Conservation (phyloP, 2,329 filamentous ascomycete genomes). For the Xylaria sp. region DNA sequence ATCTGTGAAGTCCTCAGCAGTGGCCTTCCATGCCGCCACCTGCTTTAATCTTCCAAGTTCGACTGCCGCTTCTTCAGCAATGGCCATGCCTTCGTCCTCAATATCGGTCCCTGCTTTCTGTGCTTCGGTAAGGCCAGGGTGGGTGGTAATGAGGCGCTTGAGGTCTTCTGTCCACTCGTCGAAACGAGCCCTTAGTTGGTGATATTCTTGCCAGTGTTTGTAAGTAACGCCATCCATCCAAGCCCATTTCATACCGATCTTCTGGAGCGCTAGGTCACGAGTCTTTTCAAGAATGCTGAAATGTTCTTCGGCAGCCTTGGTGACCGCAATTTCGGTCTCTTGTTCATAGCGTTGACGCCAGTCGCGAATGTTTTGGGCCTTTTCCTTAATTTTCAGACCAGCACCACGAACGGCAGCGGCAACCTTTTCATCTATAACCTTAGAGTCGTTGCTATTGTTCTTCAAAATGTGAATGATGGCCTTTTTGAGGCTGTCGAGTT, state of each 20-base stretch:
- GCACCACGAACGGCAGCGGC: slow-evolving; percentile 68
- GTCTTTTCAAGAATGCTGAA: slow-evolving; percentile 85
- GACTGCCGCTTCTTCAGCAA: slow-evolving; percentile 81
- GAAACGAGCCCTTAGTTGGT: slow-evolving; percentile 84
- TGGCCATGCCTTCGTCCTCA: slow-evolving; percentile 81
- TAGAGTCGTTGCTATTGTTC: slow-evolving; percentile 60
- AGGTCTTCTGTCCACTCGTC: slow-evolving; percentile 87
- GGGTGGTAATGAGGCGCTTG: slow-evolving; percentile 77
- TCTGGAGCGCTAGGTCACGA: slow-evolving; percentile 84
- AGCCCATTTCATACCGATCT: slow-evolving; percentile 94
- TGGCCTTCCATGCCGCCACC: slow-evolving; percentile 85
- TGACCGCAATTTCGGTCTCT: slow-evolving; percentile 75
- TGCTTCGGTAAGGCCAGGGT: slow-evolving; percentile 76
- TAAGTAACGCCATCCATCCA: slow-evolving; percentile 97
- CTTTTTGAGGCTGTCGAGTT: slow-evolving; percentile 73
- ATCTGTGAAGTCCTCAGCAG: slow-evolving; percentile 76
- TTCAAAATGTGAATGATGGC: slow-evolving; percentile 73
- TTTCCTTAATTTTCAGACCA: slow-evolving; percentile 78
- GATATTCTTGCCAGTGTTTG: slow-evolving; percentile 96
- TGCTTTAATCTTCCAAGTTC: slow-evolving; percentile 85
- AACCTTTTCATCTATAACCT: slow-evolving; percentile 57
- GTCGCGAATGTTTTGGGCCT: slow-evolving; percentile 78
- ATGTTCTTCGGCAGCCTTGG: slow-evolving; percentile 80
- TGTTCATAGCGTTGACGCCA: slow-evolving; percentile 80
- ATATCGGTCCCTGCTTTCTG: slow-evolving; percentile 75